Evolutionary conservation across 1,284 basidiomycete species (phyloP), one percentile per base, ranked within the genome.

Genomic region (Trametes hirsuta): DNA sequence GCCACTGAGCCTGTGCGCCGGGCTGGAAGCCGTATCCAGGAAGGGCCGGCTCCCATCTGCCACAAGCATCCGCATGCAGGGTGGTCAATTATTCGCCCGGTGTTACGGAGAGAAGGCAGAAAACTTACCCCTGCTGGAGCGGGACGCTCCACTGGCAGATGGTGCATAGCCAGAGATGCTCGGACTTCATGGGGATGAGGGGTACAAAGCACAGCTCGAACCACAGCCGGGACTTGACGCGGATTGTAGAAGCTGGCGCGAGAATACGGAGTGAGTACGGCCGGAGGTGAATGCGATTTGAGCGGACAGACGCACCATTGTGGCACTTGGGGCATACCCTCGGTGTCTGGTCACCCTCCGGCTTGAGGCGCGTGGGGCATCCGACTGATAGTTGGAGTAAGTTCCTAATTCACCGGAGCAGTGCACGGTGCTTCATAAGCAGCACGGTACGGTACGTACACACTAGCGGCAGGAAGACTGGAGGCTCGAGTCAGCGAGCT

Each of bases 151-250:
- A 80, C 55, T 83, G 79, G 64, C 82, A 84, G 59, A 82, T 81
- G 15, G 75, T 72, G 68, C 82, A 85, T 60, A 79, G 70, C 82
- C 82, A 84, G n/a, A 84, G 68, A 47, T 74, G 76, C 22, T 70
- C 75, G 6, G 79, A 76, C 24, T 56, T 71, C 71, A 84, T 72
- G 0, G 82, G 82, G 34, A 84, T 71, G 53, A 84, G 70, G 22
- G 80, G 82, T 11, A 84, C 74, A 66, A 80, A 81, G 66, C 78
- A 84, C 21, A 84, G 58, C 65, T 84, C 81, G 65, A 84, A 79
- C 82, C 83, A 84, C 14, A 68, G 76, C 55, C 83, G 76, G 4
- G 80, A 74, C 63, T 82, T 84, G 36, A 61, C 50, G 77, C 81
- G 30, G 75, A 73, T 55, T 77, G 72, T 64, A 80, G 80, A 71